Conservation (phyloP, 1,139 yeast genomes). For the Geotrichum fermentans region DNA sequence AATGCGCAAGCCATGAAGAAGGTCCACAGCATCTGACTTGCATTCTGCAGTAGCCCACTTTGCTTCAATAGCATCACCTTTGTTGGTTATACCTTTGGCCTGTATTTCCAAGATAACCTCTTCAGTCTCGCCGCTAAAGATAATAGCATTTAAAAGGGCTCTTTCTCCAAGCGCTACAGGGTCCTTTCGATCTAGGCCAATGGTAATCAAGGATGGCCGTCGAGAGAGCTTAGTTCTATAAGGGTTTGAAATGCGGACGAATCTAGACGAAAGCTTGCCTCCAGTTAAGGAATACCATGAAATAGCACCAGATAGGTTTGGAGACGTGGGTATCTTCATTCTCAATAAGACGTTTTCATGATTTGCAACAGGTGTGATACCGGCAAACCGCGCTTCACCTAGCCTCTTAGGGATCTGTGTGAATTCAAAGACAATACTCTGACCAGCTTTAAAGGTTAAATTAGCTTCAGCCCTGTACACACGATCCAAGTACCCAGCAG, state of each 20-base stretch:
- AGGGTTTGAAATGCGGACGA: constrained; percentile 8
- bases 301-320: constrained; percentile 15
- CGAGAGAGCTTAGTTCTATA: constrained; percentile 25
- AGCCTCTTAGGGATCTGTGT: constrained; percentile 27
- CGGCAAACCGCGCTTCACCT: constrained; percentile 22
- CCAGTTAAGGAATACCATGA: constrained; percentile 14
- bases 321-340: constrained; percentile 2
- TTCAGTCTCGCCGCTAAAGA: constrained; percentile 33
- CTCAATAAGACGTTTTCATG: constrained; percentile 10
- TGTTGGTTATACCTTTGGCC: constrained; percentile 22
- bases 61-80: constrained; percentile 18
- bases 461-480: constrained; percentile 23
- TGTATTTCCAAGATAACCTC: constrained; percentile 26
- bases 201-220: constrained; percentile 30
- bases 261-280: neutral
- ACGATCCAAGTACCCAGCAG: constrained; percentile 7
- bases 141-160: constrained; percentile 22
- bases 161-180: constrained; percentile 34
- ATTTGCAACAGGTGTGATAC: neutral
- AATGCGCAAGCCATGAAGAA: constrained; percentile 8
- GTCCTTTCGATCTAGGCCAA: constrained; percentile 23
- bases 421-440: constrained; percentile 30
- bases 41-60: constrained; percentile 18
- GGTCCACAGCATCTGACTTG: neutral
- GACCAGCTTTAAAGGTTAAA: constrained; percentile 26